These are phyloP conservation scores for Penicillium robsamsonii DNA, from an alignment of 495 filamentous ascomycete genomes.

Conservation along the genomic window DNA sequence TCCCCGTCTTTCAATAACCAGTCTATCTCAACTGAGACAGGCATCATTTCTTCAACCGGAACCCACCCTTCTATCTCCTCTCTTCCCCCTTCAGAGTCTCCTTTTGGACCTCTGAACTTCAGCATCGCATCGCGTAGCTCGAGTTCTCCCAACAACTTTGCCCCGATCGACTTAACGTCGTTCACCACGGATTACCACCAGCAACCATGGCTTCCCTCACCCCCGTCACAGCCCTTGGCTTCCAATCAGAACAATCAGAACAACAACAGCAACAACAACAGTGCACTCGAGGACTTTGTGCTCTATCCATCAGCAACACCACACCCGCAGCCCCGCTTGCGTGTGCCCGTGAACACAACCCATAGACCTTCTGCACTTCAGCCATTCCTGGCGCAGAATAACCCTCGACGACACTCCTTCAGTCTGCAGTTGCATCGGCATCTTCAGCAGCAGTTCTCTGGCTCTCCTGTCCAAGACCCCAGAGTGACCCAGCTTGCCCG, in stretches of 20 bases:
- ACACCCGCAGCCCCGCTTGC: conserved; percentile 37
- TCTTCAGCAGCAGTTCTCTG: conserved; percentile 38
- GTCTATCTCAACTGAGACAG: conserved; percentile 49
- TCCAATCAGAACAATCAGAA: conserved; percentile 44
- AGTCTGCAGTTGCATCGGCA: conserved; percentile 40
- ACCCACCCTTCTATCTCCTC: conserved; percentile 39
- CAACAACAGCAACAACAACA: conserved; percentile 43
- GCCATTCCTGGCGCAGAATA: conserved; percentile 36
- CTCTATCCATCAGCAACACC: conserved; percentile 37
- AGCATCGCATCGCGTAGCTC: conserved; percentile 52
- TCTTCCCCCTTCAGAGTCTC: conserved; percentile 44
- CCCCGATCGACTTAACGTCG: conserved; percentile 56
- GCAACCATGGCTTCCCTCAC: conserved; percentile 62
- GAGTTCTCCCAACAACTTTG: conserved; percentile 49
- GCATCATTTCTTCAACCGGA: conserved; percentile 50
- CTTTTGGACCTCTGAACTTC: conserved; percentile 57
- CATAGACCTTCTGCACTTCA: conserved; percentile 39
- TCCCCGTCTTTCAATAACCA: conserved; percentile 28
- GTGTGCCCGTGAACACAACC: conserved; percentile 38
- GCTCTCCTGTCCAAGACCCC: conserved; percentile 36
- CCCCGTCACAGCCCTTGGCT: conserved; percentile 48
- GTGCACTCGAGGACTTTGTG: conserved; percentile 47
- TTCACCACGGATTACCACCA: conserved; percentile 64
- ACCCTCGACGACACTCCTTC: conserved; percentile 35
- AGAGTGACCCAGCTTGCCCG: conserved; percentile 39